A percentile compares a stretch with the other conserved stretches of the same genome.
phyloP scores from a whole-genome alignment of 495 filamentous ascomycete species.

The Hypoxylon perforatum region DNA sequence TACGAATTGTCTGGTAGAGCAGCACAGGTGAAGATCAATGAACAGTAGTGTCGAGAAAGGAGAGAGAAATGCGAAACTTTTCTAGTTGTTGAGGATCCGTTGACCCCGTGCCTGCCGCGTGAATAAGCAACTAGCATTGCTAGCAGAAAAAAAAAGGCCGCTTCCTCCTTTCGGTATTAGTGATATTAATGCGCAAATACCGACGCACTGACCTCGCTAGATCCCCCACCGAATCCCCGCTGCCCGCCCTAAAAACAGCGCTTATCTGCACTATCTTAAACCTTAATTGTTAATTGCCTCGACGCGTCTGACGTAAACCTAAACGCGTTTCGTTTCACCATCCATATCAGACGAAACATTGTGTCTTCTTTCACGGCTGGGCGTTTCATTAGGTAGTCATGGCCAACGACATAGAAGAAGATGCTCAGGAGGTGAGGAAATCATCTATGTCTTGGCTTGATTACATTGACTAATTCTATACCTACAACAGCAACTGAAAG shows the following conservation, averaged over 20 bases:
- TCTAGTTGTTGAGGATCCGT: slow-evolving; percentile 3
- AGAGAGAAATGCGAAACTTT: slow-evolving; percentile 18
- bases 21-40: too few relatives aligned
- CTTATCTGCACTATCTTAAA: slow-evolving; percentile 15
- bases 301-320: slow-evolving; percentile 31
- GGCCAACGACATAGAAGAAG: slow-evolving; percentile 49
- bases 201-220: slow-evolving; percentile 2
- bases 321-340: slow-evolving; percentile 14
- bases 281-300: slow-evolving; percentile 28
- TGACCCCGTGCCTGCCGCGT: slow-evolving; percentile 17
- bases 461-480: slow-evolving; percentile 1
- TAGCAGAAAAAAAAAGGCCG: slow-evolving; percentile 5
- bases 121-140: background rate
- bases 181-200: slow-evolving; percentile 9
- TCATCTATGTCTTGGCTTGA: background rate
- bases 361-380: background rate
- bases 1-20: too few relatives aligned
- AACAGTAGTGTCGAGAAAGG: too few relatives aligned
- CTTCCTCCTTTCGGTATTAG: background rate
- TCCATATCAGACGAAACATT: slow-evolving; percentile 2
- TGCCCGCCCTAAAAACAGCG: background rate
- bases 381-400: slow-evolving; percentile 26
- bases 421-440: slow-evolving; percentile 37
- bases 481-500: slow-evolving; percentile 83
- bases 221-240: background rate